Evolutionary conservation across 331 rosid genomes (phyloP).

Genomic region (Arachis monticola): DNA sequence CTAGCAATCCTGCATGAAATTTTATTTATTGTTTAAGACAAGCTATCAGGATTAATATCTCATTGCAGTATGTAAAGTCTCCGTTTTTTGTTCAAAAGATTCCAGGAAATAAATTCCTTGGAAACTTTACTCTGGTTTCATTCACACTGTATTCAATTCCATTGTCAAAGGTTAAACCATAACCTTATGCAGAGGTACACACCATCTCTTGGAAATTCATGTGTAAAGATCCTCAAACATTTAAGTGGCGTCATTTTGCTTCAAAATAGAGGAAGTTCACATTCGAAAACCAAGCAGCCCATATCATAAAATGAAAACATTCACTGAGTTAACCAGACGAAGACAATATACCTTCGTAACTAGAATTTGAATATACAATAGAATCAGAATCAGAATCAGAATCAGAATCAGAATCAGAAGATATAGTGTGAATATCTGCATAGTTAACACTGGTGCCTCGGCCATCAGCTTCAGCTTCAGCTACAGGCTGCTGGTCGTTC

Average conservation of each 20-base stretch:
- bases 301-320: slow-evolving; percentile 1
- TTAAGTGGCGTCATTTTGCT: slow-evolving; percentile 1
- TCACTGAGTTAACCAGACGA: slow-evolving; percentile 11
- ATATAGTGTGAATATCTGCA: slow-evolving; percentile 11
- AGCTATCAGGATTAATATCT: slow-evolving; percentile 4
- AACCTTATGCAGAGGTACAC: not conserved
- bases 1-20: slow-evolving; percentile 25
- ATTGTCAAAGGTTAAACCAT: slow-evolving; percentile 23
- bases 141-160: slow-evolving; percentile 3
- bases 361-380: slow-evolving; percentile 1
- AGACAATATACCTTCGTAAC: slow-evolving; percentile 35
- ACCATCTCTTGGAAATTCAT: slow-evolving; percentile 1
- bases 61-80: slow-evolving; percentile 9
- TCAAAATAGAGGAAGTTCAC: not conserved
- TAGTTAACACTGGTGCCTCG: slow-evolving; percentile 1
- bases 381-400: slow-evolving; percentile 17
- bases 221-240: slow-evolving; percentile 19
- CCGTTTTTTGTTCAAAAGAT: not conserved
- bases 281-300: slow-evolving; percentile 7
- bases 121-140: slow-evolving; percentile 8
- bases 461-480: slow-evolving; percentile 33
- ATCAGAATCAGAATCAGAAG: slow-evolving; percentile 22
- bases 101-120: not conserved
- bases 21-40: slow-evolving; percentile 4
- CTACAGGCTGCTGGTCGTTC: slow-evolving; percentile 36